Evolutionary conservation across 495 filamentous ascomycete genomes (phyloP).

Genomic region (Neurospora pannonica): DNA sequence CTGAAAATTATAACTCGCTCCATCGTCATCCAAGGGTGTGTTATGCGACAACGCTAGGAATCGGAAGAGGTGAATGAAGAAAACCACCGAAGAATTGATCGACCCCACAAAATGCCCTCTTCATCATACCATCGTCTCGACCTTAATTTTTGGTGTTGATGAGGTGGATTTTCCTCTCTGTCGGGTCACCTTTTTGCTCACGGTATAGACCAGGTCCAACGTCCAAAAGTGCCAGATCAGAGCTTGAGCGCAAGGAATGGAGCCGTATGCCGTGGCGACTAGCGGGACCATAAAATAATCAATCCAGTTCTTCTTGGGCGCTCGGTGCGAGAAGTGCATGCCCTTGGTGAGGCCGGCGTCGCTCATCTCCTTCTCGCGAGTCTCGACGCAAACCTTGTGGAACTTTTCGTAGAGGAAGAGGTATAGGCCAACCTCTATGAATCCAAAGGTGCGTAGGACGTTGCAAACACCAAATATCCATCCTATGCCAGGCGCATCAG

Average conservation of each 20-base stretch:
- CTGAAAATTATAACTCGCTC: not conserved
- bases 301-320: conserved; percentile 41
- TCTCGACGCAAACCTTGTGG: conserved; percentile 46
- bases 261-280: conserved; percentile 52
- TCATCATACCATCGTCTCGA: conserved; percentile 31
- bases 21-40: not conserved
- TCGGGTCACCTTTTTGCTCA: conserved; percentile 53
- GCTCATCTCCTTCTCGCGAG: conserved; percentile 53
- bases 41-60: conserved; percentile 5
- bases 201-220: conserved; percentile 52
- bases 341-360: conserved; percentile 48
- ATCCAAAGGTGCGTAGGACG: conserved; percentile 46
- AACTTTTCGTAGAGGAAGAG: conserved; percentile 54
- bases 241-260: conserved; percentile 52
- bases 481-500: conserved; percentile 38
- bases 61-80: conserved; percentile 3
- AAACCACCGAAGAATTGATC: not conserved
- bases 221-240: conserved; percentile 60
- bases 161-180: conserved; percentile 32
- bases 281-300: conserved; percentile 51
- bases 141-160: conserved; percentile 12
- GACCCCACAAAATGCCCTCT: not conserved
- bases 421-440: conserved; percentile 49
- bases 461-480: conserved; percentile 49
- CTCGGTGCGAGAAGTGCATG: conserved; percentile 48